Percentiles rank a stretch among this genome's conserved stretches.
phyloP scores from a whole-genome alignment of 164 flowering plant species.

The Umbilicus rupestris region DNA sequence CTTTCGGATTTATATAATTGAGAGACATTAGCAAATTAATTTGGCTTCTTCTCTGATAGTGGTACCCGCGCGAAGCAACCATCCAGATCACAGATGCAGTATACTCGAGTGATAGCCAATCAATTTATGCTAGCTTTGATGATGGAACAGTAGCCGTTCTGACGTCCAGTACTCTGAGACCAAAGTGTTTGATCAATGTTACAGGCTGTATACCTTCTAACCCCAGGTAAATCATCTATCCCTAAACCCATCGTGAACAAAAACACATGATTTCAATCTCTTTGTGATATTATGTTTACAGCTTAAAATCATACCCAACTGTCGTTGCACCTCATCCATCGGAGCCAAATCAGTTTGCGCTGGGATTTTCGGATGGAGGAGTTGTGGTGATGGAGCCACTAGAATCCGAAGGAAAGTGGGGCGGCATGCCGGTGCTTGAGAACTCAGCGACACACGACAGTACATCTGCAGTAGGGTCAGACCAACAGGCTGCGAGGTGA shows the following conservation, averaged over 20 bases:
- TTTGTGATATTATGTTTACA: slow-evolving; percentile 1
- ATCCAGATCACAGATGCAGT: slow-evolving; percentile 59
- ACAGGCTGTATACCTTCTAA: slow-evolving; percentile 50
- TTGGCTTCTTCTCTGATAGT: slow-evolving; percentile 26
- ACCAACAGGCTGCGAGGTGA: slow-evolving; percentile 10
- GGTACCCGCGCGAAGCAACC: slow-evolving; percentile 40
- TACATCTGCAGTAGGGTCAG: slow-evolving; percentile 14
- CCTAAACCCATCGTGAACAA: not conserved
- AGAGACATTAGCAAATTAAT: not conserved
- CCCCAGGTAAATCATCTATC: slow-evolving; percentile 24
- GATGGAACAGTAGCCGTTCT: slow-evolving; percentile 57
- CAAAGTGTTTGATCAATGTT: slow-evolving; percentile 52
- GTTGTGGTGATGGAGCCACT: slow-evolving; percentile 19
- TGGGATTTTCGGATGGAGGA: slow-evolving; percentile 21
- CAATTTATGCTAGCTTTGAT: slow-evolving; percentile 52
- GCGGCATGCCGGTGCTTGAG: slow-evolving; percentile 12
- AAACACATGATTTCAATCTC: not conserved
- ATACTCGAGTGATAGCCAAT: slow-evolving; percentile 72
- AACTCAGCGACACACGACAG: slow-evolving; percentile 12
- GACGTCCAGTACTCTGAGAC: slow-evolving; percentile 35
- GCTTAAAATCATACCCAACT: slow-evolving; percentile 15
- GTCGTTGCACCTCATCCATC: slow-evolving; percentile 21
- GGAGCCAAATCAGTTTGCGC: slow-evolving; percentile 20
- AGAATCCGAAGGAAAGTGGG: slow-evolving; percentile 23
- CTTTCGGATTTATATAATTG: not conserved